Conservation (phyloP, 352 stramenopile genomes). For the Phytophthora europaea region DNA sequence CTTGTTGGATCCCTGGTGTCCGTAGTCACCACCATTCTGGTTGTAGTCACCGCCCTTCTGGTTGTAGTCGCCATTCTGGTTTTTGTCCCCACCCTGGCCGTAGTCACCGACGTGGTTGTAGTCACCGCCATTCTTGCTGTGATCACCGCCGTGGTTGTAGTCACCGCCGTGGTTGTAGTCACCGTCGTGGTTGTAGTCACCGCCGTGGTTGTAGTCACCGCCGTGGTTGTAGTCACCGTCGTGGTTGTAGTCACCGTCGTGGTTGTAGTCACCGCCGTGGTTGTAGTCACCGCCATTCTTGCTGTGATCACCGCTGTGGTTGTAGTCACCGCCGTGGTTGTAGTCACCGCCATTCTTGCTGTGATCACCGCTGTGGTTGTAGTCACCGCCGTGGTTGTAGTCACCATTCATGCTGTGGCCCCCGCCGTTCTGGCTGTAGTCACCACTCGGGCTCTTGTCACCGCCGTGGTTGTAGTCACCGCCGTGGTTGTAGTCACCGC, state of each 20-base stretch:
- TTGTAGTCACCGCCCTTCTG: not conserved
- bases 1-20: conserved; percentile 1
- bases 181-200: not conserved
- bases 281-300: not conserved
- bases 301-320: conserved; percentile 2
- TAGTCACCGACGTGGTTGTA: not conserved
- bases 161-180: not conserved
- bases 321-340: conserved; percentile 6
- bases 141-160: not conserved
- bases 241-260: not conserved
- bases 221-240: conserved; percentile 10
- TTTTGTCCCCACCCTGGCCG: too few species aligned
- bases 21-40: not conserved
- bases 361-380: not conserved
- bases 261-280: not conserved
- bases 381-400: not conserved
- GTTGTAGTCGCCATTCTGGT: not conserved
- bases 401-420: conserved; percentile 3
- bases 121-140: not conserved
- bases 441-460: conserved; percentile 3
- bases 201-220: not conserved
- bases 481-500: conserved; percentile 6
- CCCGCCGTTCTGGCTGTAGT: not conserved
- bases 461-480: not conserved
- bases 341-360: not conserved